Percentiles rank a stretch among this genome's conserved stretches.
Evolutionary conservation across 2,329 filamentous ascomycete species (phyloP).

Genomic region (Leptodontidium sp.): DNA sequence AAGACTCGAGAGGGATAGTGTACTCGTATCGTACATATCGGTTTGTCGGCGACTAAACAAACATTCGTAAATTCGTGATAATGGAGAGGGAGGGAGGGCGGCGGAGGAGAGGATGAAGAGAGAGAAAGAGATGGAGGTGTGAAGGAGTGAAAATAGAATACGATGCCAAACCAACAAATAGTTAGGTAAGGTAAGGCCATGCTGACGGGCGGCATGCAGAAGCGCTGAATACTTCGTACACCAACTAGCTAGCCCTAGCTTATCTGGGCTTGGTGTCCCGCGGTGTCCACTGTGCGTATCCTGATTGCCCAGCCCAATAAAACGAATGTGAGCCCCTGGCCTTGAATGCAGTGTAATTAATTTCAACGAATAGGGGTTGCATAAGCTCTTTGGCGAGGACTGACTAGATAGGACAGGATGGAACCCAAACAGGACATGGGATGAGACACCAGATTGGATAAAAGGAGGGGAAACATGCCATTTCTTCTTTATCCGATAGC

Average conservation of each 20-base stretch:
- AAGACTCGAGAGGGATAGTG: neutral
- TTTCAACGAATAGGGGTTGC: conserved; percentile 11
- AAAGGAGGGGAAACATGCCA: conserved; percentile 5
- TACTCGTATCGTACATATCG: neutral
- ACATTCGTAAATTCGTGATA: neutral
- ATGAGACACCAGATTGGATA: neutral
- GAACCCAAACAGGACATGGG: neutral
- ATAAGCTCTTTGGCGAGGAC: neutral
- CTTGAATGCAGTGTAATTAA: neutral
- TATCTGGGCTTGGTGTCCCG: neutral
- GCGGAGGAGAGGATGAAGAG: neutral
- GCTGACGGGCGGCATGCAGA: neutral
- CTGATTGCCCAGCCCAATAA: neutral
- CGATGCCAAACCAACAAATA: neutral
- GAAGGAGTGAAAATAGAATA: conserved; percentile 6
- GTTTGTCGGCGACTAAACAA: neutral
- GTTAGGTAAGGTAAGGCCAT: too few relatives aligned
- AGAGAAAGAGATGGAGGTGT: neutral
- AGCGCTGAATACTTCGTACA: neutral
- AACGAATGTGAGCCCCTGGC: neutral
- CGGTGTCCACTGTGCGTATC: too few relatives aligned
- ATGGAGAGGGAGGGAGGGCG: neutral
- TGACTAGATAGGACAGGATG: too few relatives aligned
- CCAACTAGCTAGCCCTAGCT: neutral
- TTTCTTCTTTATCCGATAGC: neutral